These are phyloP conservation scores for Quercus glauca DNA, from an alignment of 306 rosid genomes.

Conservation along the genomic window DNA sequence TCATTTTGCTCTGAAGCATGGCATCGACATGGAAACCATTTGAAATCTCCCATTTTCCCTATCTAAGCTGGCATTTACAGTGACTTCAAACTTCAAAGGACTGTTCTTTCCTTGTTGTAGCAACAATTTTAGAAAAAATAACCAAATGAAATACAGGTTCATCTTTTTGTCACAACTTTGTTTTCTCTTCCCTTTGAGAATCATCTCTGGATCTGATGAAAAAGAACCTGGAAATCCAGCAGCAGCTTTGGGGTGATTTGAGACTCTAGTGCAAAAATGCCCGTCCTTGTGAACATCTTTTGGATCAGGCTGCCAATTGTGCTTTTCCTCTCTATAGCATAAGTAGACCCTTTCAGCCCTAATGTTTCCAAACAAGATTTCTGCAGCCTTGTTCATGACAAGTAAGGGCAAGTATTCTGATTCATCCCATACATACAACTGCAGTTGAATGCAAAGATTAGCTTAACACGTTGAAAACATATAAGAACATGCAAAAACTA, in stretches of 20 bases:
- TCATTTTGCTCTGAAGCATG: constrained; percentile 42
- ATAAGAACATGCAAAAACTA: neutral
- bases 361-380: constrained; percentile 76
- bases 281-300: constrained; percentile 14
- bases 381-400: constrained; percentile 71
- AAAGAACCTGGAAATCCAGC: constrained; percentile 28
- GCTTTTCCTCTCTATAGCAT: constrained; percentile 36
- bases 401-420: constrained; percentile 61
- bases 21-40: constrained; percentile 56
- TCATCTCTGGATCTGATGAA: constrained; percentile 16
- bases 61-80: constrained; percentile 44
- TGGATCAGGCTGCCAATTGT: constrained; percentile 8
- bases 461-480: neutral
- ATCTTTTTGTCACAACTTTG: constrained; percentile 16
- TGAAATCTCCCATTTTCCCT: constrained; percentile 70
- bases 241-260: constrained; percentile 6
- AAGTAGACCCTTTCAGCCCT: constrained; percentile 62
- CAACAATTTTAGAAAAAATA: constrained; percentile 60
- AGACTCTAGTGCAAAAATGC: neutral
- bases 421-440: constrained; percentile 81
- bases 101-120: constrained; percentile 65
- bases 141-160: constrained; percentile 54
- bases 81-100: constrained; percentile 59
- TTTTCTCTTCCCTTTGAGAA: constrained; percentile 23
- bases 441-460: constrained; percentile 25